phyloP scores from a whole-genome alignment of 2,329 filamentous ascomycete species.

The Ophiocordyceps sinensis region DNA sequence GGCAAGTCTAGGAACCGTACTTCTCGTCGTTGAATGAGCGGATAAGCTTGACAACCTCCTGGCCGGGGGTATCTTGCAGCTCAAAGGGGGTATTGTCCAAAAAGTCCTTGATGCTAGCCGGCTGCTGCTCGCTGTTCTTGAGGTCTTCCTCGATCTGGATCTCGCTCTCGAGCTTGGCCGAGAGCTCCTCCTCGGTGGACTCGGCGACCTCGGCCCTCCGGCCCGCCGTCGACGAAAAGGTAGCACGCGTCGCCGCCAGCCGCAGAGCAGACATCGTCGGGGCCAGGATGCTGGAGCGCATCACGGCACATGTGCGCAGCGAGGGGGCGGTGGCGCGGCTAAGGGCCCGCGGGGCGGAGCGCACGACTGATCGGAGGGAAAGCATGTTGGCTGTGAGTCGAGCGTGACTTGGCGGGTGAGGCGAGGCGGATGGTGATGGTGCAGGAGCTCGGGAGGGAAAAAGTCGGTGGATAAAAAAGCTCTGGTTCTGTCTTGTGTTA shows the following conservation, averaged over 20 bases:
- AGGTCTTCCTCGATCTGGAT: slow-evolving; percentile 72
- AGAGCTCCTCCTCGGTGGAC: slow-evolving; percentile 71
- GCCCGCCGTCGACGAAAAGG: slow-evolving; percentile 31
- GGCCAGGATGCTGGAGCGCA: slow-evolving; percentile 33
- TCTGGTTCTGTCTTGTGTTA: too few species aligned
- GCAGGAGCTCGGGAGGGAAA: too few species aligned
- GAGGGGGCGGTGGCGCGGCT: slow-evolving; percentile 40
- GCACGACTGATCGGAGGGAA: slow-evolving; percentile 50
- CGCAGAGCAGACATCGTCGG: slow-evolving; percentile 18
- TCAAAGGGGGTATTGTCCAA: slow-evolving; percentile 74
- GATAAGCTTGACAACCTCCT: slow-evolving; percentile 76
- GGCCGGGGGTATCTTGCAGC: slow-evolving; percentile 66
- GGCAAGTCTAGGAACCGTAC: slow-evolving; percentile 31
- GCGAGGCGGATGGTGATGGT: too few species aligned
- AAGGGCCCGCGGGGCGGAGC: slow-evolving; percentile 51
- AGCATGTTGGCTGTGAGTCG: slow-evolving; percentile 44
- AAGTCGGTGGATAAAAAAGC: too few species aligned
- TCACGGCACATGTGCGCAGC: slow-evolving; percentile 30
- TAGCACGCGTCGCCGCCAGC: slow-evolving; percentile 22
- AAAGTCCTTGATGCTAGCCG: slow-evolving; percentile 74
- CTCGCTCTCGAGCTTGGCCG: slow-evolving; percentile 74
- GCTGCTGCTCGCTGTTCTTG: slow-evolving; percentile 55
- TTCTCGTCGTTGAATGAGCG: slow-evolving; percentile 79
- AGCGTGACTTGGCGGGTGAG: too few species aligned
- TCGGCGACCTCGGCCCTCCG: slow-evolving; percentile 28